Conservation (phyloP, 345 rosid genomes). For the Draba incana region DNA sequence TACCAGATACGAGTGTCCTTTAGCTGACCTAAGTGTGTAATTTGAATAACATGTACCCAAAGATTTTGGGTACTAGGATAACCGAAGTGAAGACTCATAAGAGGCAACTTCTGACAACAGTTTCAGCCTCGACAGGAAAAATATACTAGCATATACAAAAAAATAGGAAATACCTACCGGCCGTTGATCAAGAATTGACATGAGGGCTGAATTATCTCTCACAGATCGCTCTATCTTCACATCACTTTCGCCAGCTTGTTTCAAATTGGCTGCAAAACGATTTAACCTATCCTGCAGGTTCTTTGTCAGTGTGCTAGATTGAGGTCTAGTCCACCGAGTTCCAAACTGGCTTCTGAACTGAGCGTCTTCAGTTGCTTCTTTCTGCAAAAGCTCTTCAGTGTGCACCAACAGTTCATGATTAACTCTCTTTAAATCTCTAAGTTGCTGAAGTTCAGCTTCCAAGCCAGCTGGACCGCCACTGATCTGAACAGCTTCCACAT, state of each 20-base stretch:
- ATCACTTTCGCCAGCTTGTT: slow-evolving; percentile 99
- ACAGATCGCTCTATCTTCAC: slow-evolving; percentile 89
- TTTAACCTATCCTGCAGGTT: slow-evolving; percentile 92
- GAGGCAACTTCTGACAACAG: slow-evolving; percentile 7
- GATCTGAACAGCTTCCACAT: slow-evolving; percentile 94
- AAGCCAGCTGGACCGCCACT: slow-evolving; percentile 94
- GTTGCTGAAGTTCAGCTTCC: slow-evolving; percentile 93
- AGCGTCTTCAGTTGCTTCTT: slow-evolving; percentile 91
- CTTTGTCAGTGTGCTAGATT: slow-evolving; percentile 93
- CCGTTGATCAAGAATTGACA: slow-evolving; percentile 87
- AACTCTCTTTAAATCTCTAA: slow-evolving; percentile 77
- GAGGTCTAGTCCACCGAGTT: slow-evolving; percentile 99
- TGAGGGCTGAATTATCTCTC: slow-evolving; percentile 74
- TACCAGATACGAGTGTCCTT: slow-evolving; percentile 9
- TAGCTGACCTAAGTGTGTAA: slow-evolving; percentile 2
- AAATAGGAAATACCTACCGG: slow-evolving; percentile 60
- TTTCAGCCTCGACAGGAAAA: slow-evolving; percentile 13
- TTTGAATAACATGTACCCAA: slow-evolving; percentile 23
- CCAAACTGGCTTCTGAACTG: slow-evolving; percentile 98
- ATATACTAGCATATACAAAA: slow-evolving; percentile 6
- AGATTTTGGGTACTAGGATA: not conserved
- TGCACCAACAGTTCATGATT: slow-evolving; percentile 90
- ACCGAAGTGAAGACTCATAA: slow-evolving; percentile 14
- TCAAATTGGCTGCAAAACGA: slow-evolving; percentile 91
- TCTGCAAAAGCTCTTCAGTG: slow-evolving; percentile 95